These are phyloP conservation scores for Penicillium turbatum DNA, from an alignment of 495 filamentous ascomycete species.

Conservation along the genomic window DNA sequence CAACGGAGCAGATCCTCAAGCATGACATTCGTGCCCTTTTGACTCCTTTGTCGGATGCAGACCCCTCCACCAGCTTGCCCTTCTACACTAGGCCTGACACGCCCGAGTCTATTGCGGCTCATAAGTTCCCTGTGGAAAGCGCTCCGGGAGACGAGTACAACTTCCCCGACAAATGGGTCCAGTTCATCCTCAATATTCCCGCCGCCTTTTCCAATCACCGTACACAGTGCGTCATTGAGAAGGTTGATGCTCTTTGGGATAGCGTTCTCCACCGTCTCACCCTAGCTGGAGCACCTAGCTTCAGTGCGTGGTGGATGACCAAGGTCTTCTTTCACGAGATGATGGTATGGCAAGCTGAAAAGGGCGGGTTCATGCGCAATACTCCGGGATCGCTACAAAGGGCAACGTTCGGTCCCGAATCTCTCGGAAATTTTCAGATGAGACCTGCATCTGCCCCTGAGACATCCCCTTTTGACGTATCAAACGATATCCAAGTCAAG, in stretches of 20 bases:
- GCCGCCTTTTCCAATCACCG: conserved; percentile 67
- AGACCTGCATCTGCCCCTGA: conserved; percentile 15
- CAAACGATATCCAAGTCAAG: conserved; percentile 9
- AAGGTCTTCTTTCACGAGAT: conserved; percentile 97
- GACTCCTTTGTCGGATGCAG: conserved; percentile 37
- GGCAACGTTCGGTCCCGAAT: conserved; percentile 33
- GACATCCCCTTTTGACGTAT: conserved; percentile 10
- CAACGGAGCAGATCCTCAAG: conserved; percentile 63
- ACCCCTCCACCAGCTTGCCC: conserved; percentile 27
- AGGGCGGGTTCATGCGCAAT: conserved; percentile 82
- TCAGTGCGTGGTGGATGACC: conserved; percentile 96
- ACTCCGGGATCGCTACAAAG: conserved; percentile 43
- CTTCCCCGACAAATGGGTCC: conserved; percentile 80
- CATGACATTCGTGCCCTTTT: conserved; percentile 71
- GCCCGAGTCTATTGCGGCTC: conserved; percentile 34
- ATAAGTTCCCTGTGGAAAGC: conserved; percentile 34
- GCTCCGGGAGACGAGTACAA: conserved; percentile 48
- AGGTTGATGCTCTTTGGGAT: conserved; percentile 44
- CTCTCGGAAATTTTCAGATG: conserved; percentile 23
- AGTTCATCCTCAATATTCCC: conserved; percentile 72
- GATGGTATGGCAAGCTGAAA: conserved; percentile 85
- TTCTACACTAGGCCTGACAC: conserved; percentile 43
- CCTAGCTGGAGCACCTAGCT: conserved; percentile 75
- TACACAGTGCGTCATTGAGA: conserved; percentile 51
- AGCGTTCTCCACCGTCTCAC: conserved; percentile 53